Evolutionary conservation across 805 yeast genomes (phyloP).

Genomic region (Saccharomycopsis capsularis): DNA sequence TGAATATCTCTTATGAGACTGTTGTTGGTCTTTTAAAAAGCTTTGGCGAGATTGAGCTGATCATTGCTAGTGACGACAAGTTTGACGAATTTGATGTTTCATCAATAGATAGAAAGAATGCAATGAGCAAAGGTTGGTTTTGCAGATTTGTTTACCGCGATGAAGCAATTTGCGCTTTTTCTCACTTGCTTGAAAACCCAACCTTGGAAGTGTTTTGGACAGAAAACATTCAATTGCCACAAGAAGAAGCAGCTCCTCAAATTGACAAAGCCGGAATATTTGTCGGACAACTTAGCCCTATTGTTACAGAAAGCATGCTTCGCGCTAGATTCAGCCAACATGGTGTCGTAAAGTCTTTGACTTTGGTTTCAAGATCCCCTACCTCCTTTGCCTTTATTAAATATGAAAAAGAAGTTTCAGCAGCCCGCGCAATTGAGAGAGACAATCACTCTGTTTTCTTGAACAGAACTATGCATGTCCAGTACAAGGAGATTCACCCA

Average conservation of each 20-base stretch:
- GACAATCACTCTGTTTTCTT: constrained; percentile 75
- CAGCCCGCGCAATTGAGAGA: constrained; percentile 80
- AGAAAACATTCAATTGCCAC: constrained; percentile 61
- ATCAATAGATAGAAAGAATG: constrained; percentile 14
- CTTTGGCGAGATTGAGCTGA: constrained; percentile 74
- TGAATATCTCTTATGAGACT: constrained; percentile 27
- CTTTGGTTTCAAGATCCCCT: constrained; percentile 46
- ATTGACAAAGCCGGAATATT: constrained; percentile 71
- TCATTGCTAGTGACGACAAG: constrained; percentile 38
- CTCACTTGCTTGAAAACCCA: constrained; percentile 49
- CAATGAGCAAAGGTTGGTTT: constrained; percentile 51
- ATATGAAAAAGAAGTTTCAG: constrained; percentile 58
- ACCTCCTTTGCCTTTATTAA: constrained; percentile 68
- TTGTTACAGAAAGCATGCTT: constrained; percentile 49
- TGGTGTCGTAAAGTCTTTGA: constrained; percentile 54
- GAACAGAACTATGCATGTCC: constrained; percentile 76
- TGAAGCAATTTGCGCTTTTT: constrained; percentile 82
- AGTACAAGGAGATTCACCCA: constrained; percentile 58
- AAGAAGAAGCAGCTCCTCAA: constrained; percentile 29
- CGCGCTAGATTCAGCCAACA: constrained; percentile 54
- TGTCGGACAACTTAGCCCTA: constrained; percentile 62
- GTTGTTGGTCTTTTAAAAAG: constrained; percentile 36
- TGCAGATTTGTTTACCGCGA: constrained; percentile 73
- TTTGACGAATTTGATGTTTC: constrained; percentile 22
- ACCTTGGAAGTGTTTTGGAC: constrained; percentile 77